phyloP scores from a whole-genome alignment of 2,329 filamentous ascomycete species.

The Nothopassalora personata region DNA sequence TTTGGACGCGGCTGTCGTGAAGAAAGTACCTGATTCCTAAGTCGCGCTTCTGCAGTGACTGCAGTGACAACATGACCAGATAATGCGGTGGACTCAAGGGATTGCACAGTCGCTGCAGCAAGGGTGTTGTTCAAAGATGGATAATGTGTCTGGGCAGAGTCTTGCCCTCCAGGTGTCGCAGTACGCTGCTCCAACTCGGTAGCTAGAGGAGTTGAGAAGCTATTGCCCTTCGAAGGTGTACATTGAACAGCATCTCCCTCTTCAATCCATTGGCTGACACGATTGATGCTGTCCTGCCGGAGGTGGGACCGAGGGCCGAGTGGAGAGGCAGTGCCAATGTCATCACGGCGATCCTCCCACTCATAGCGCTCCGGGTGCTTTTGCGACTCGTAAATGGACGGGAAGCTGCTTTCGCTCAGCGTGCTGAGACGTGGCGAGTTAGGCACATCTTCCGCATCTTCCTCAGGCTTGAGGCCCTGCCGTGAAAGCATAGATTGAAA shows the following conservation, averaged over 20 bases:
- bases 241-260: conserved; percentile 23
- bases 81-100: background rate
- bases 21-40: background rate
- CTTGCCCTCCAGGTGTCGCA: conserved; percentile 1
- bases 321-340: conserved; percentile 8
- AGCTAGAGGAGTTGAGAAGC: conserved; percentile 20
- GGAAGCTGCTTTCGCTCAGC: conserved; percentile 36
- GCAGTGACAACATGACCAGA: background rate
- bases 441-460: conserved; percentile 24
- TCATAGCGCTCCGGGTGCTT: conserved; percentile 24
- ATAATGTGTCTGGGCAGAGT: conserved; percentile 11
- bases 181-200: conserved; percentile 5
- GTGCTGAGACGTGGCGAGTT: conserved; percentile 33
- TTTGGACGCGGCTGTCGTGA: conserved; percentile 8
- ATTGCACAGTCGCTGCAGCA: conserved; percentile 8
- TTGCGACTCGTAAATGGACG: conserved; percentile 33
- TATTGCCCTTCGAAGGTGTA: conserved; percentile 29
- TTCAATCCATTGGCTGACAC: conserved; percentile 36
- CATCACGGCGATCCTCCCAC: conserved; percentile 25
- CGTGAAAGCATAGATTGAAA: conserved; percentile 33
- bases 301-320: conserved; percentile 14
- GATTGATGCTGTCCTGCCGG: conserved; percentile 32
- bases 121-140: conserved; percentile 23
- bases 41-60: conserved; percentile 5
- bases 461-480: conserved; percentile 24